These are phyloP conservation scores for Blastobotrys proliferans DNA, from an alignment of 1,139 yeast genomes.

Conservation along the genomic window DNA sequence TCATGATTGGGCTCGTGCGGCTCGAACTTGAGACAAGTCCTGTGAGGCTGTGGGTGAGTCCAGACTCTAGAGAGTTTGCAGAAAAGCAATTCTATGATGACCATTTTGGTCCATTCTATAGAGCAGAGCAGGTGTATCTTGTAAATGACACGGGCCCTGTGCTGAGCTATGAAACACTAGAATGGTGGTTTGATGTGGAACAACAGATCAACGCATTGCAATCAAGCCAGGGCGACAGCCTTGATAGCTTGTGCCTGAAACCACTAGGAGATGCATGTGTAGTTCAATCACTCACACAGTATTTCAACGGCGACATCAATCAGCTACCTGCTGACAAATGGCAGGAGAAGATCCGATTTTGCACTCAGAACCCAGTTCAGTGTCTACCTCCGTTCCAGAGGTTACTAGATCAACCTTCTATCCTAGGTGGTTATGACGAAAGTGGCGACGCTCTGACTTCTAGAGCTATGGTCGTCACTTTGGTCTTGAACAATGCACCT, in stretches of 20 bases:
- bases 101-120: conserved; percentile 86
- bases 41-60: conserved; percentile 83
- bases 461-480: conserved; percentile 70
- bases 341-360: conserved; percentile 49
- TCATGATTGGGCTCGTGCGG: conserved; percentile 51
- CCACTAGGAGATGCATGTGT: conserved; percentile 75
- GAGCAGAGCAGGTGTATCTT: conserved; percentile 79
- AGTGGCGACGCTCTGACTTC: conserved; percentile 51
- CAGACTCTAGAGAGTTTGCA: conserved; percentile 63
- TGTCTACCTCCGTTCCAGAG: conserved; percentile 91
- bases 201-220: conserved; percentile 41
- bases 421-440: conserved; percentile 56
- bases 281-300: conserved; percentile 87
- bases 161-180: conserved; percentile 59
- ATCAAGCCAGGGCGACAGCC: conserved; percentile 32
- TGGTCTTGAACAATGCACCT: conserved; percentile 48
- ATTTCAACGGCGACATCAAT: conserved; percentile 62
- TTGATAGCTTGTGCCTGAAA: conserved; percentile 75
- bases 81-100: conserved; percentile 70
- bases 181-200: conserved; percentile 90
- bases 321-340: conserved; percentile 52
- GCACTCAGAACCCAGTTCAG: conserved; percentile 79
- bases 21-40: conserved; percentile 74
- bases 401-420: conserved; percentile 66
- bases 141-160: conserved; percentile 65